Percentiles rank a stretch among this genome's conserved stretches.
phyloP scores from a whole-genome alignment of 495 filamentous ascomycete genomes.

The Xylaria cubensis region DNA sequence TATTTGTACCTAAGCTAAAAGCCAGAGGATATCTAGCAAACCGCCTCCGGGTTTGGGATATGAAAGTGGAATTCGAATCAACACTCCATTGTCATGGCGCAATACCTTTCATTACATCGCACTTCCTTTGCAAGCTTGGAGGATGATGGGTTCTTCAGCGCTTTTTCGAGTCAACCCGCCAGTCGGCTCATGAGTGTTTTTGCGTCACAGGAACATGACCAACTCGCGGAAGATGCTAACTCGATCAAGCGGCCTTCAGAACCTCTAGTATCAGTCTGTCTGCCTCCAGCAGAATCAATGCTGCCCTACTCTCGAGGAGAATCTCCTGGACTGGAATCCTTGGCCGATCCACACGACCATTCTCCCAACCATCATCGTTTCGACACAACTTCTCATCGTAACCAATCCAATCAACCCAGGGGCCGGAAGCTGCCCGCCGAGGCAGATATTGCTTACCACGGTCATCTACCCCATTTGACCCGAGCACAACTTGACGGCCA shows the following conservation, averaged over 20 bases:
- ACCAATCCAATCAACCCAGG: neutral
- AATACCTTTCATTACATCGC: slow-evolving; percentile 14
- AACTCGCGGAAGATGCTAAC: slow-evolving; percentile 5
- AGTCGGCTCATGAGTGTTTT: slow-evolving; percentile 21
- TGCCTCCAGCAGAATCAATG: neutral
- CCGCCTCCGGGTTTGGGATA: neutral
- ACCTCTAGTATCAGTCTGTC: slow-evolving; percentile 12
- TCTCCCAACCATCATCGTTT: neutral
- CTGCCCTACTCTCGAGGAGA: neutral
- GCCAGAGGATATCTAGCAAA: neutral
- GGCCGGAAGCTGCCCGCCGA: neutral
- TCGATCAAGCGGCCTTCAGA: slow-evolving; percentile 1
- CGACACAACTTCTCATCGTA: neutral
- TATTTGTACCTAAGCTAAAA: slow-evolving; percentile 22
- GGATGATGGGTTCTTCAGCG: slow-evolving; percentile 21
- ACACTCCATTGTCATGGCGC: slow-evolving; percentile 17
- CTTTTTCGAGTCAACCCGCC: slow-evolving; percentile 11
- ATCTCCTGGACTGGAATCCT: neutral
- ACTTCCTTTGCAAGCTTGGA: slow-evolving; percentile 22
- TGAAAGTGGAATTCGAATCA: slow-evolving; percentile 1
- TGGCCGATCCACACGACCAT: neutral
- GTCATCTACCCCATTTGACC: neutral
- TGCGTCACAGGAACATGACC: neutral
- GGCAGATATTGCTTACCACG: neutral
- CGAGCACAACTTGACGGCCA: neutral